These are phyloP conservation scores for Handroanthus guayacan DNA, from an alignment of 257 asterid species.

Conservation along the genomic window DNA sequence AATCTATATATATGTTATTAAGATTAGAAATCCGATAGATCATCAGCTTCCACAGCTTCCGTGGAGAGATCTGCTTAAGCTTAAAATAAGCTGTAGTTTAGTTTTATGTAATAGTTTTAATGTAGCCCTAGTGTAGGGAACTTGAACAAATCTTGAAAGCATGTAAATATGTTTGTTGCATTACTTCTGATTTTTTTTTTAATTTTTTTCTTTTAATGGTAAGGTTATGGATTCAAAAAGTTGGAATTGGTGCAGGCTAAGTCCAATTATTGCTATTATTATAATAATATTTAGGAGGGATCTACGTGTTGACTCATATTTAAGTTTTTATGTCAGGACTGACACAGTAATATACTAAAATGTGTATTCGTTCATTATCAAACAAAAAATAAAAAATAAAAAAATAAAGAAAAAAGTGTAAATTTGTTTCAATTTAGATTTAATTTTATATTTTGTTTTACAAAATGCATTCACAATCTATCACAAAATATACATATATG, in stretches of 20 bases:
- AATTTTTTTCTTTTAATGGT: not conserved
- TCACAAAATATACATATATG: too few species aligned
- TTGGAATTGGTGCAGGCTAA: constrained; percentile 14
- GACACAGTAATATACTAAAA: not conserved
- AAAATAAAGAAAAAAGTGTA: too few species aligned
- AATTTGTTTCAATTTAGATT: too few species aligned
- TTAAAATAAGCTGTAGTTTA: constrained; percentile 25
- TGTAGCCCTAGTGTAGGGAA: not conserved
- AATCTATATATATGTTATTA: constrained; percentile 2
- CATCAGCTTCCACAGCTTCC: not conserved
- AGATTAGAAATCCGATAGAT: constrained; percentile 10
- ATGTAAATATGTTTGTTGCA: not conserved
- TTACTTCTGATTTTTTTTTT: not conserved
- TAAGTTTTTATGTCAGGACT: not conserved
- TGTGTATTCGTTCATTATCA: not conserved
- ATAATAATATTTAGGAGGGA: constrained; percentile 15
- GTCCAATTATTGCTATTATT: not conserved
- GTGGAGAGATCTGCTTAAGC: constrained; percentile 23
- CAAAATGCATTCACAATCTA: too few species aligned
- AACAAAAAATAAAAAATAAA: not conserved
- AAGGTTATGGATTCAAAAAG: constrained; percentile 14
- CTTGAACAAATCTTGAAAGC: not conserved
- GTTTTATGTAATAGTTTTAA: not conserved
- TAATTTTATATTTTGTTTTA: too few species aligned
- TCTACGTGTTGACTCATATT: constrained; percentile 23